phyloP scores from a whole-genome alignment of 2,329 filamentous ascomycete species.

The Microdochium nivale region DNA sequence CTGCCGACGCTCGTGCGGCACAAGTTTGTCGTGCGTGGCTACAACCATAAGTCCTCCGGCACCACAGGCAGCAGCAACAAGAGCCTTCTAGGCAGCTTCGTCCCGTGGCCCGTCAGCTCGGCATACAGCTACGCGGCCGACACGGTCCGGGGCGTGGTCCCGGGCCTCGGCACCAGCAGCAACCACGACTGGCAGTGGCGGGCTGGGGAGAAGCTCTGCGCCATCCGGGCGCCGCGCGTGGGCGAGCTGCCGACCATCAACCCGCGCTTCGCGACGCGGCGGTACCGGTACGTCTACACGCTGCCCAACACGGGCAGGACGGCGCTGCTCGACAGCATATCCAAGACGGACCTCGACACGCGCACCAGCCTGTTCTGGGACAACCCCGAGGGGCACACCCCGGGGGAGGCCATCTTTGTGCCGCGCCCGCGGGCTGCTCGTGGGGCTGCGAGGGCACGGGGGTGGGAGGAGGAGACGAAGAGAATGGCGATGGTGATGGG shows the following conservation, averaged over 20 bases:
- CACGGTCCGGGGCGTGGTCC: constrained; percentile 2
- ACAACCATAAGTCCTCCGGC: background rate
- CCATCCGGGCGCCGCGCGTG: constrained; percentile 42
- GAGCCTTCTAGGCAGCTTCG: background rate
- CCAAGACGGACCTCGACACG: constrained; percentile 55
- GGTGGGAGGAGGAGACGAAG: background rate
- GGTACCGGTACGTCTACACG: constrained; percentile 54
- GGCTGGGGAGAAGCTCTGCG: constrained; percentile 25
- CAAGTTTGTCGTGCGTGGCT: constrained; percentile 26
- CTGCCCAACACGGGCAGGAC: constrained; percentile 46
- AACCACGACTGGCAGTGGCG: background rate
- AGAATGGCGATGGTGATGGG: constrained; percentile 10
- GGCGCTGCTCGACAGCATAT: constrained; percentile 52
- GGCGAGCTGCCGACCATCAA: constrained; percentile 63
- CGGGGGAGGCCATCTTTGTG: constrained; percentile 63
- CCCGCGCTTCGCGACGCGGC: constrained; percentile 38
- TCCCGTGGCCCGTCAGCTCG: background rate
- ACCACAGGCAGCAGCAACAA: constrained; percentile 1
- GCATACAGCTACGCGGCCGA: constrained; percentile 1
- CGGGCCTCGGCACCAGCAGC: background rate
- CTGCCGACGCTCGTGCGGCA: constrained; percentile 33
- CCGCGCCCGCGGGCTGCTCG: constrained; percentile 30
- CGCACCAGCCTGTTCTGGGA: constrained; percentile 48
- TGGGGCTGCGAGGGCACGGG: background rate
- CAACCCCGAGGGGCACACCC: constrained; percentile 48